Percentiles rank a stretch among this genome's conserved stretches.
These are phyloP conservation scores for Pythium monospermum DNA, from an alignment of 352 stramenopile species.

Conservation along the genomic window DNA sequence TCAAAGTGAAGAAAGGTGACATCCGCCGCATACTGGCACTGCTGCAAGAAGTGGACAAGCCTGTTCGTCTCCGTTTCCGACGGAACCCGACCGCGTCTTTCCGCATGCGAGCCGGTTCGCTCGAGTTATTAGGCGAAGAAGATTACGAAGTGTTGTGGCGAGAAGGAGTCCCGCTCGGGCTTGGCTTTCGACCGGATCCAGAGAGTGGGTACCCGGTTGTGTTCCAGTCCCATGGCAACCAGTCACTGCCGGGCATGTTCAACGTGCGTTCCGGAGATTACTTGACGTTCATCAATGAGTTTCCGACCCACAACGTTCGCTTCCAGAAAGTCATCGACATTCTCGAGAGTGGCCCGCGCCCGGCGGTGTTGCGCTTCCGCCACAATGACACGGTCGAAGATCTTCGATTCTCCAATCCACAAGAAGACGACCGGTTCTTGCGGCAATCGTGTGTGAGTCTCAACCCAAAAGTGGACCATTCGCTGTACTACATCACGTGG, in stretches of 20 bases:
- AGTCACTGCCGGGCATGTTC: constrained; percentile 75
- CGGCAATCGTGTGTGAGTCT: constrained; percentile 68
- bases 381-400: constrained; percentile 72
- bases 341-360: constrained; percentile 67
- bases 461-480: constrained; percentile 81
- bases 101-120: constrained; percentile 55
- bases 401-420: constrained; percentile 50
- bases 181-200: constrained; percentile 77
- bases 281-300: constrained; percentile 85
- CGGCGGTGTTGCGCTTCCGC: constrained; percentile 77
- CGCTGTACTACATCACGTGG: constrained; percentile 88
- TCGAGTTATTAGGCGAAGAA: constrained; percentile 74
- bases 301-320: constrained; percentile 70
- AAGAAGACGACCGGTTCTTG: constrained; percentile 63
- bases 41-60: constrained; percentile 81
- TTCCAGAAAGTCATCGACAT: constrained; percentile 88
- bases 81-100: constrained; percentile 72
- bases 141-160: constrained; percentile 87
- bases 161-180: constrained; percentile 74
- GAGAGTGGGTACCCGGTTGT: constrained; percentile 72
- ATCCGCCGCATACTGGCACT: constrained; percentile 72
- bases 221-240: constrained; percentile 75
- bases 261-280: constrained; percentile 79
- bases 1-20: constrained; percentile 75
- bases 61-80: constrained; percentile 67